Evolutionary conservation across 495 filamentous ascomycete species (phyloP).

Genomic region (Penicillium daleae): DNA sequence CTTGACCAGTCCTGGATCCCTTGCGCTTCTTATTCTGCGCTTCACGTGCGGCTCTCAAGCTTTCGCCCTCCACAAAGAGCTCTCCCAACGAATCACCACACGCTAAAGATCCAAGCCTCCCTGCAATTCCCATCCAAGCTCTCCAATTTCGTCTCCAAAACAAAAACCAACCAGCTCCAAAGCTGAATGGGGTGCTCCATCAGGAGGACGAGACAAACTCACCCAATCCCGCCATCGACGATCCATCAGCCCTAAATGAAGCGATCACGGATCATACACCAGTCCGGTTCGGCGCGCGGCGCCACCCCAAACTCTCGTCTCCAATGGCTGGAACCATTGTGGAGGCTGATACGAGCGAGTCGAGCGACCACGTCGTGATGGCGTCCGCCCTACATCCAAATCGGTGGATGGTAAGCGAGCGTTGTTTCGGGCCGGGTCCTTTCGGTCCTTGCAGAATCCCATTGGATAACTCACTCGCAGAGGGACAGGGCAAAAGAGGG

Average conservation of each 20-base stretch:
- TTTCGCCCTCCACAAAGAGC: no score
- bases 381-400: constrained; percentile 19
- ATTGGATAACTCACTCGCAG: no score
- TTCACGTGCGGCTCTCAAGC: constrained; percentile 20
- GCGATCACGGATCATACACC: background rate
- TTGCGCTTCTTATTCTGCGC: constrained; percentile 15
- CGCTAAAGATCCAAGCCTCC: no score
- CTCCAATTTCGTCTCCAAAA: no score
- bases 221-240: no score
- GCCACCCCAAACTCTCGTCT: constrained; percentile 5
- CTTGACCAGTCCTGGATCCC: constrained; percentile 7
- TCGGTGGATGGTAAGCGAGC: constrained; percentile 32
- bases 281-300: constrained; percentile 5
- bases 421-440: constrained; percentile 18
- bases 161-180: background rate
- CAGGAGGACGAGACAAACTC: background rate
- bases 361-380: constrained; percentile 17
- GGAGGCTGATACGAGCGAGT: constrained; percentile 25
- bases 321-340: background rate
- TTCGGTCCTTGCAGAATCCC: constrained; percentile 1
- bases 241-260: constrained; percentile 7
- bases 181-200: background rate
- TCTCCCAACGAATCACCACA: background rate
- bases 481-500: background rate
- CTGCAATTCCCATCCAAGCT: no score